Conservation (phyloP, 2,329 filamentous ascomycete species). For the Diaporthe destruens region DNA sequence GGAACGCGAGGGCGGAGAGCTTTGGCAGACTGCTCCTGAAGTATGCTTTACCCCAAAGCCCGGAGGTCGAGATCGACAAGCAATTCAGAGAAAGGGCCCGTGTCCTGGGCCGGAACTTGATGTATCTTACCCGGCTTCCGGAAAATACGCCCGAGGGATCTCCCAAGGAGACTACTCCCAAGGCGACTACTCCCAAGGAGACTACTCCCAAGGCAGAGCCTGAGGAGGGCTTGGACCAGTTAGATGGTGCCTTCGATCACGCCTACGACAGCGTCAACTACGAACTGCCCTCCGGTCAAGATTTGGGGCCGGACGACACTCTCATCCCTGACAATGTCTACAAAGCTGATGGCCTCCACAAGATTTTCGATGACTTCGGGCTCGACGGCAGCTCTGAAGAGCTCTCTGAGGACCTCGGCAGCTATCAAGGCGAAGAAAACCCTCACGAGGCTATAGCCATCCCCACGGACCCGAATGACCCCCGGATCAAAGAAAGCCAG, state of each 20-base stretch:
- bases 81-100: background rate
- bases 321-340: background rate
- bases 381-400: background rate
- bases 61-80: background rate
- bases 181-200: too few species aligned
- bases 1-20: background rate
- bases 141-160: too few species aligned
- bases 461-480: conserved; percentile 6
- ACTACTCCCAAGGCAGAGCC: too few species aligned
- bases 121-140: background rate
- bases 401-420: background rate
- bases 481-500: background rate
- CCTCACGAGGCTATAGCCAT: background rate
- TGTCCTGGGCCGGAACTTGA: background rate
- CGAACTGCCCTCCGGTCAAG: background rate
- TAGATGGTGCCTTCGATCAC: background rate
- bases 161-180: too few species aligned
- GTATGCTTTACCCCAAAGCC: background rate
- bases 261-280: too few species aligned
- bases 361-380: background rate
- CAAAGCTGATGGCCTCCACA: background rate
- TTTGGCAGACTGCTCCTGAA: background rate
- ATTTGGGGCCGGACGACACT: background rate
- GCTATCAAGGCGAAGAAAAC: background rate
- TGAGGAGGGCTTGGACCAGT: background rate